phyloP scores from a whole-genome alignment of 2,329 filamentous ascomycete genomes.

The Aspergillus proliferans region DNA sequence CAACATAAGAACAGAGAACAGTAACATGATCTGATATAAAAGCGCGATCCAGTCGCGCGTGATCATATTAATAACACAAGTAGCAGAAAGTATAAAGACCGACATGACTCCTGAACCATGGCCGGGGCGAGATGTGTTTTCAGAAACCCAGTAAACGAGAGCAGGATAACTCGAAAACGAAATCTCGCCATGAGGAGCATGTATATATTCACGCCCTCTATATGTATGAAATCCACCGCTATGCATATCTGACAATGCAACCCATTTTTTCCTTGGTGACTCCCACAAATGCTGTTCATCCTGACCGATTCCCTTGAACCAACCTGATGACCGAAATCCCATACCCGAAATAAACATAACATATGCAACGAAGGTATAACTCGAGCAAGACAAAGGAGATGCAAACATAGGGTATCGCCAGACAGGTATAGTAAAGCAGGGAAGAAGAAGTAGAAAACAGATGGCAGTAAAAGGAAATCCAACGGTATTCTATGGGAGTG shows the following conservation, averaged over 20 bases:
- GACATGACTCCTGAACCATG: conserved; percentile 4
- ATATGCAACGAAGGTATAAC: conserved; percentile 8
- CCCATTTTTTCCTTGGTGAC: conserved; percentile 8
- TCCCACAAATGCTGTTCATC: conserved; percentile 17
- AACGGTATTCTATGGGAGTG: conserved; percentile 5
- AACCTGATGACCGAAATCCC: conserved; percentile 2
- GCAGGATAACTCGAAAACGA: conserved; percentile 3
- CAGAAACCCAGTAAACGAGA: conserved; percentile 4
- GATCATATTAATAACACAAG: conserved; percentile 14
- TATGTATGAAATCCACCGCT: conserved; percentile 8
- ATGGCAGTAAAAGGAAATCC: conserved; percentile 3
- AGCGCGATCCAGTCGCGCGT: conserved; percentile 15
- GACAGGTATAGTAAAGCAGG: conserved; percentile 11
- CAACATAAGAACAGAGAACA: no score
- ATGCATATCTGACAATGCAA: conserved; percentile 16
- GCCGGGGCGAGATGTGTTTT: conserved; percentile 1
- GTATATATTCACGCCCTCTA: background rate
- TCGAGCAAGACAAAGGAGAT: conserved; percentile 9
- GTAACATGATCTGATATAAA: background rate
- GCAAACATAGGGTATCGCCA: conserved; percentile 20
- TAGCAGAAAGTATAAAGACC: conserved; percentile 13
- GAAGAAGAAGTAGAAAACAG: conserved; percentile 4
- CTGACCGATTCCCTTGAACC: conserved; percentile 10
- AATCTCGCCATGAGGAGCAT: conserved; percentile 4
- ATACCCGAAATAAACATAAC: conserved; percentile 9